Percentiles rank a stretch among this genome's conserved stretches.
Conservation (phyloP, 1,284 basidiomycete species). For the Cutaneotrichosporon daszewskae region DNA sequence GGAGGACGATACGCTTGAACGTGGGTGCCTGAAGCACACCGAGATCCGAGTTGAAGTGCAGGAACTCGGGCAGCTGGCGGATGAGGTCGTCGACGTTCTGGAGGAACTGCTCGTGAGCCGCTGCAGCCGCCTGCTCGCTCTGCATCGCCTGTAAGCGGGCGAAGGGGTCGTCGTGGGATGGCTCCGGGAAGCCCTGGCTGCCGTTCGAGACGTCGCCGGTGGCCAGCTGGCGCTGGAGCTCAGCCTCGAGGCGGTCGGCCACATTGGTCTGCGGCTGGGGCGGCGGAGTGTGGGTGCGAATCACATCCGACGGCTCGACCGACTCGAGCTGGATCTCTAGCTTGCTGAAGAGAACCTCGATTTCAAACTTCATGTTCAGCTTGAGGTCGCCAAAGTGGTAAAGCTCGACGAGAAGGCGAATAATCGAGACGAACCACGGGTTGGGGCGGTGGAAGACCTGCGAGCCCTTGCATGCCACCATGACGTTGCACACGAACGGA, state of each 20-base stretch:
- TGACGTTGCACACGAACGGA: conserved; percentile 95
- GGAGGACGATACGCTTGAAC: conserved; percentile 86
- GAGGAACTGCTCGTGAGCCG: conserved; percentile 46
- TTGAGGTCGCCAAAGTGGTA: conserved; percentile 97
- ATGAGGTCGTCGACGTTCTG: conserved; percentile 52
- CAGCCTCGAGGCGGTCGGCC: conserved; percentile 36
- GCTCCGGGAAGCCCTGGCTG: conserved; percentile 25
- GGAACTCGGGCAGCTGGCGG: conserved; percentile 68
- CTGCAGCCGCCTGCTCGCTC: conserved; percentile 42
- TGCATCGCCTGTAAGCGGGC: conserved; percentile 43
- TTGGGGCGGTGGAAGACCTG: conserved; percentile 93
- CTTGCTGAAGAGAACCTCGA: conserved; percentile 92
- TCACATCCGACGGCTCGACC: conserved; percentile 75
- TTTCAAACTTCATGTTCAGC: conserved; percentile 97
- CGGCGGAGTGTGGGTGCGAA: conserved; percentile 50
- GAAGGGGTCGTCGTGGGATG: conserved; percentile 31
- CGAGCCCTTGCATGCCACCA: conserved; percentile 84
- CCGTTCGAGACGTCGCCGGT: conserved; percentile 22
- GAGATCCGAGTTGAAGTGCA: conserved; percentile 66
- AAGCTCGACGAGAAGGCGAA: conserved; percentile 85
- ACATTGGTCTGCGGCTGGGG: conserved; percentile 38
- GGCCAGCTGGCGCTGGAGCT: conserved; percentile 35
- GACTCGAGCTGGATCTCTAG: conserved; percentile 82
- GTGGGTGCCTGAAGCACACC: conserved; percentile 61
- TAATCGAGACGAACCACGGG: conserved; percentile 95